Evolutionary conservation across 2,329 filamentous ascomycete species (phyloP), one percentile per base, ranked within the genome.

Genomic region (Xylariaceae sp.): DNA sequence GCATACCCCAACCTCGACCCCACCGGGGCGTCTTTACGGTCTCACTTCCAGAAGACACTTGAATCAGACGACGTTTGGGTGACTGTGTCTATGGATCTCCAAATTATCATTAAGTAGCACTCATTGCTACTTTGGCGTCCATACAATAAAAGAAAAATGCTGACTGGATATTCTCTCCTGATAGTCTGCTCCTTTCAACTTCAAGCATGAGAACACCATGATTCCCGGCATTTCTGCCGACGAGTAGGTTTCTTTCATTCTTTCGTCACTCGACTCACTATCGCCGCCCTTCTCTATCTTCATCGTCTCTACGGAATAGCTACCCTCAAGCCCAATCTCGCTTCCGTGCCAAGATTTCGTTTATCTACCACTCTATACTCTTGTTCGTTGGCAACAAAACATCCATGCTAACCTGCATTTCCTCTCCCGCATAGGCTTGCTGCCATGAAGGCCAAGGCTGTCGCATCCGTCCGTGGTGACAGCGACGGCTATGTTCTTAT

Each of bases 121-220:
- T 3, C 15, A 13, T 51, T 34, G 9, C 11, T 34, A 10, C 23
- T 13, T 7, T 51, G 49, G 23, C 4, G 34, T 23, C n/a, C 17
- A 6, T 23, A 5, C 4, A n/a, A 11, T 35, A 10, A n/a, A 15
- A 30, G 4, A 35, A 30, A n/a, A 3, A 55, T 47, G 57, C 62
- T 62, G 50, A 62, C 53, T 51, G 17, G 35, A n/a, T 42, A 7
- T 47, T 23, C 15, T 58, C 23, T 55, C 11, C 39, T 30, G 54
- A 52, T 39, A 85, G 83, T 85, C 82, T 53, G 78, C 78, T 8
- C 83, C 83, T 0, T 86, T 82, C 72, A 77, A 85, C 69, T 80
- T 85, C 67, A 80, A 81, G 68, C 78, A 78, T 59, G 81, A 83
- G 67, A 73, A 76, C n/a, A 74, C 80, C 47, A 73, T 72, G 49